These are phyloP conservation scores for Fusarium albosuccineum DNA, from an alignment of 2,329 filamentous ascomycete genomes.

Conservation along the genomic window DNA sequence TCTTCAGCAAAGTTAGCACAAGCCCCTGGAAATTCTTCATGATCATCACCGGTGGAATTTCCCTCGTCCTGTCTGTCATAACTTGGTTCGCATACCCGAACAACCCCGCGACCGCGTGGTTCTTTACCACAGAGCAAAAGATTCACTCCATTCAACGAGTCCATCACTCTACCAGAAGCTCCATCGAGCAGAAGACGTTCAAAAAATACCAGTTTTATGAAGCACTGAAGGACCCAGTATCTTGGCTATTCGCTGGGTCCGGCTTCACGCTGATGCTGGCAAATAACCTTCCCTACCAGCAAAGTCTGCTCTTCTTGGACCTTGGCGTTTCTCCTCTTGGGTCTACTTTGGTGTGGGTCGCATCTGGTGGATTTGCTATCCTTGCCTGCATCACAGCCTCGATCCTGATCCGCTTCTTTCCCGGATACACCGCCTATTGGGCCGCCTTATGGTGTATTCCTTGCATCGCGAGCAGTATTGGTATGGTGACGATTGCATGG, in stretches of 20 bases:
- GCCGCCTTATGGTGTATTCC: constrained; percentile 40
- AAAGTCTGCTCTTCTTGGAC: constrained; percentile 32
- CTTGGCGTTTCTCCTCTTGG: constrained; percentile 27
- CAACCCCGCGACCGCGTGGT: constrained; percentile 34
- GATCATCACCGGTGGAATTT: constrained; percentile 31
- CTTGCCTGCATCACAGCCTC: constrained; percentile 33
- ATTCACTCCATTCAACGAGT: constrained; percentile 50
- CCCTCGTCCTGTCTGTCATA: constrained; percentile 21
- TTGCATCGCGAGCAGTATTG: constrained; percentile 37
- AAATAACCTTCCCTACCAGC: constrained; percentile 56
- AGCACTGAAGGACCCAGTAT: constrained; percentile 47
- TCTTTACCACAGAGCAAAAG: constrained; percentile 44
- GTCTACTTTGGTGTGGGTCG: constrained; percentile 31
- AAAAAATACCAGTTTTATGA: constrained; percentile 50
- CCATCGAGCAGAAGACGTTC: constrained; percentile 53
- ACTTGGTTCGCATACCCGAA: constrained; percentile 32
- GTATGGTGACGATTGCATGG: constrained; percentile 40
- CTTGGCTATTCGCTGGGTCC: constrained; percentile 48
- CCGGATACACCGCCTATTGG: constrained; percentile 38
- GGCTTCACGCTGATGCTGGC: constrained; percentile 54
- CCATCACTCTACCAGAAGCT: constrained; percentile 46
- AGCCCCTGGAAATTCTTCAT: constrained; percentile 37
- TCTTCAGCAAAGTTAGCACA: constrained; percentile 21
- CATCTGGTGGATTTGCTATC: constrained; percentile 30
- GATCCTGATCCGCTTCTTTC: constrained; percentile 30